These are phyloP conservation scores for Corchorus capsularis DNA, from an alignment of 345 rosid genomes.

Conservation along the genomic window DNA sequence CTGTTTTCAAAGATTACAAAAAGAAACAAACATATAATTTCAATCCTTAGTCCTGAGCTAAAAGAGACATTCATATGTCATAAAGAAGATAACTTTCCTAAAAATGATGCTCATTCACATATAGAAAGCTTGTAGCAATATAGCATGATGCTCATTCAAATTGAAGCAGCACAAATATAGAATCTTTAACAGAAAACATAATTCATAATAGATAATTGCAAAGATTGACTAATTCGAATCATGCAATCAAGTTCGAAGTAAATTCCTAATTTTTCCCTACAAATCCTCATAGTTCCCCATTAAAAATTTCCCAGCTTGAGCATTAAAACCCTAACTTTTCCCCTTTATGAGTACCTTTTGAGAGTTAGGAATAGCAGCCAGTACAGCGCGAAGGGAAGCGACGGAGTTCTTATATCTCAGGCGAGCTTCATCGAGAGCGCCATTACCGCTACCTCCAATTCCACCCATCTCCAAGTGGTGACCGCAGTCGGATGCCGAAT, in stretches of 20 bases:
- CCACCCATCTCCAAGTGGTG: slow-evolving; percentile 51
- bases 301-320: background rate
- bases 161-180: background rate
- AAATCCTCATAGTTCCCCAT: background rate
- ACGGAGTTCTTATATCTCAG: slow-evolving; percentile 78
- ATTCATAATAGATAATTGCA: background rate
- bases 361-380: slow-evolving; percentile 75
- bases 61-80: background rate
- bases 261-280: background rate
- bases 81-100: background rate
- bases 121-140: background rate
- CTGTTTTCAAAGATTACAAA: slow-evolving; percentile 32
- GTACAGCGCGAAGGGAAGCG: slow-evolving; percentile 85
- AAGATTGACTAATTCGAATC: background rate
- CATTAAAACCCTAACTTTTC: background rate
- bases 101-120: background rate
- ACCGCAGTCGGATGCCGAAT: slow-evolving; percentile 45
- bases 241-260: background rate
- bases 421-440: slow-evolving; percentile 85
- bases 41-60: background rate
- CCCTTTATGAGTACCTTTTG: slow-evolving; percentile 49
- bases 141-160: background rate
- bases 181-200: background rate
- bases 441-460: slow-evolving; percentile 56
- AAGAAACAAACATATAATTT: background rate